These are phyloP conservation scores for Pleurotus citrinopileatus DNA, from an alignment of 768 basidiomycete species.

Conservation along the genomic window DNA sequence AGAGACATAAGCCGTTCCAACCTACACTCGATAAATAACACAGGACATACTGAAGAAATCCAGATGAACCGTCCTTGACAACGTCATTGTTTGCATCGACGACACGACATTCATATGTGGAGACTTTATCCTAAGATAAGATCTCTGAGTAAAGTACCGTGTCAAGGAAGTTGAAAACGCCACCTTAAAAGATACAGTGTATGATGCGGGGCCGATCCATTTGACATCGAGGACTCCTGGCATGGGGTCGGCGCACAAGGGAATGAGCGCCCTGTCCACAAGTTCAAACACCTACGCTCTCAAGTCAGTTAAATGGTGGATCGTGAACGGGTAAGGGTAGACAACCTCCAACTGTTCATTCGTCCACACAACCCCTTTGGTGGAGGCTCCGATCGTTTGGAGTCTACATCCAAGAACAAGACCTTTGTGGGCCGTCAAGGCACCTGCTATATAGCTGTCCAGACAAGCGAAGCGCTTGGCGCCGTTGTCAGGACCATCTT, in stretches of 20 bases:
- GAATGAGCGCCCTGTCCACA: constrained; percentile 21
- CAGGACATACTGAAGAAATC: not conserved
- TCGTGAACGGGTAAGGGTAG: no score
- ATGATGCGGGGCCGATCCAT: constrained; percentile 39
- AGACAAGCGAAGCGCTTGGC: constrained; percentile 16
- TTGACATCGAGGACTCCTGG: constrained; percentile 25
- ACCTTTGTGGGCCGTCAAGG: constrained; percentile 16
- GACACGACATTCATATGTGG: constrained; percentile 30
- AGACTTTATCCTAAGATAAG: constrained; percentile 33
- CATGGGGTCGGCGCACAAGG: constrained; percentile 26
- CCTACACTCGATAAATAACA: constrained; percentile 10
- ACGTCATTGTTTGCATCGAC: constrained; percentile 35
- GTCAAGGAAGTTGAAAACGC: not conserved
- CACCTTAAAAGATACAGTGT: constrained; percentile 40
- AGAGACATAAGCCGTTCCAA: constrained; percentile 11
- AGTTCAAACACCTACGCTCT: constrained; percentile 37
- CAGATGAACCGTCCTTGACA: constrained; percentile 1
- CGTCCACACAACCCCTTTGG: constrained; percentile 48
- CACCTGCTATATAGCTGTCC: constrained; percentile 21
- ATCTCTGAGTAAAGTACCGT: constrained; percentile 1
- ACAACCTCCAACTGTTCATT: constrained; percentile 37
- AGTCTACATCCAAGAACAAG: constrained; percentile 21
- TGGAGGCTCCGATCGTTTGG: constrained; percentile 21
- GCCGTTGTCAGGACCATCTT: not conserved
- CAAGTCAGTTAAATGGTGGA: no score